Evolutionary conservation across 768 basidiomycete species (phyloP).

Genomic region (Hemileccinum impolitum): DNA sequence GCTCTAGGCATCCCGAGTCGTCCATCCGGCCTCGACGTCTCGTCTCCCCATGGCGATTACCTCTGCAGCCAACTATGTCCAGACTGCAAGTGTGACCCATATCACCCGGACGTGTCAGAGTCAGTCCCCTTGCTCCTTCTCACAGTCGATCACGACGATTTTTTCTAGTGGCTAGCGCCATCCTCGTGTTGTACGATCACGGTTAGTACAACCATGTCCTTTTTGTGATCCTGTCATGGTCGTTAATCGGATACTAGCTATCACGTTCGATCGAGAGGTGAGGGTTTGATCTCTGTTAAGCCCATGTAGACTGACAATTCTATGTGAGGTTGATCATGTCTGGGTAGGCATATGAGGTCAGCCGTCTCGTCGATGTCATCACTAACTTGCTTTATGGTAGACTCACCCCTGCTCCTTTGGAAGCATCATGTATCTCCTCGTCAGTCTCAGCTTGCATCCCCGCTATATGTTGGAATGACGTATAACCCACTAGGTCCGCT

Average conservation of each 20-base stretch:
- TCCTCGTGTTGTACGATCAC: slow-evolving; percentile 20
- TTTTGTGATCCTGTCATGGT: neutral
- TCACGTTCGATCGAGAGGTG: slow-evolving; percentile 18
- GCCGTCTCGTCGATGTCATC: neutral
- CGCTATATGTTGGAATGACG: neutral
- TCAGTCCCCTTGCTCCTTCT: neutral
- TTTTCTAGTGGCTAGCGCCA: slow-evolving; percentile 7
- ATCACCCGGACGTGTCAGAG: slow-evolving; percentile 12
- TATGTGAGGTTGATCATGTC: slow-evolving; percentile 15
- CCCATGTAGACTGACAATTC: neutral
- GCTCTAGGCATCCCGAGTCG: neutral
- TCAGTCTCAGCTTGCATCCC: slow-evolving; percentile 6
- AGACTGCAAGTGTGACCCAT: neutral
- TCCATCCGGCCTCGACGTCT: neutral
- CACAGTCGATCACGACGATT: neutral
- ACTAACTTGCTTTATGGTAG: slow-evolving; percentile 1
- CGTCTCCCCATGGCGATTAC: slow-evolving; percentile 1
- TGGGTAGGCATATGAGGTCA: slow-evolving; percentile 10
- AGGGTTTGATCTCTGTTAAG: neutral
- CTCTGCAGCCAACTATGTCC: slow-evolving; percentile 1
- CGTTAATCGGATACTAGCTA: slow-evolving; percentile 1
- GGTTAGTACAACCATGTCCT: neutral
- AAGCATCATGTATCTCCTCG: slow-evolving; percentile 18
- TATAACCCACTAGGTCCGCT: slow-evolving; percentile 18
- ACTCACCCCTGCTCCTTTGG: slow-evolving; percentile 8